Conservation (phyloP, 129 eudicot genomes). For the Gnaphalium uliginosum region DNA sequence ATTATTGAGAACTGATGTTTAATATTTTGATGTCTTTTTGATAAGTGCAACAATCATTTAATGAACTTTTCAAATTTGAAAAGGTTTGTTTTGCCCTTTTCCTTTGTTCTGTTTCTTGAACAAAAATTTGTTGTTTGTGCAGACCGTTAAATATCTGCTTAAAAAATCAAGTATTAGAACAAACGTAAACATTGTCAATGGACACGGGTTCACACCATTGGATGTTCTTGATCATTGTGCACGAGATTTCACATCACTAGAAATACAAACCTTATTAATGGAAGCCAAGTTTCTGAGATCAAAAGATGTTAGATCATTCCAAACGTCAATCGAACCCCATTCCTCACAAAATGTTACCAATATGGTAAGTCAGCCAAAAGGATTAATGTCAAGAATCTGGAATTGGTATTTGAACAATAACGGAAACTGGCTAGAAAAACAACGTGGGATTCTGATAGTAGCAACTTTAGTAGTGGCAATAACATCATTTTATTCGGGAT, state of each 20-base stretch:
- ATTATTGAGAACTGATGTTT: too few relatives aligned
- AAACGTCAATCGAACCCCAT: not conserved
- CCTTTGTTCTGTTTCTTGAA: too few relatives aligned
- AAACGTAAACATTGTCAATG: conserved; percentile 10
- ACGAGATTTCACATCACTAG: not conserved
- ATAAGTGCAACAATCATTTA: too few relatives aligned
- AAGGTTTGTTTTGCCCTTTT: too few relatives aligned
- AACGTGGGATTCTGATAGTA: conserved; percentile 31
- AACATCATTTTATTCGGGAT: conserved; percentile 17
- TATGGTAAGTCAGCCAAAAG: too few relatives aligned
- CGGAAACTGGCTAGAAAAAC: conserved; percentile 37
- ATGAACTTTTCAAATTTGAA: too few relatives aligned
- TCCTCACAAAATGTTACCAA: not conserved
- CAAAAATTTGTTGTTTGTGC: not conserved
- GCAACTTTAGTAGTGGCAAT: conserved; percentile 25
- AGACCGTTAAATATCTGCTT: conserved; percentile 24
- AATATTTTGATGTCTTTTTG: not conserved
- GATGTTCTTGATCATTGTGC: conserved; percentile 28
- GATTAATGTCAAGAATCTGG: conserved; percentile 17
- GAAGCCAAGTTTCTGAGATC: conserved; percentile 23
- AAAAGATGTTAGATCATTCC: not conserved
- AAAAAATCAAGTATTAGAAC: not conserved
- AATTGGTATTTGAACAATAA: conserved; percentile 15
- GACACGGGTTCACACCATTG: conserved; percentile 20
- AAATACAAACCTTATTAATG: conserved; percentile 9